Base-by-base conservation (phyloP, 2,329 filamentous ascomycete species). In the Diaporthe humulicola region DNA sequence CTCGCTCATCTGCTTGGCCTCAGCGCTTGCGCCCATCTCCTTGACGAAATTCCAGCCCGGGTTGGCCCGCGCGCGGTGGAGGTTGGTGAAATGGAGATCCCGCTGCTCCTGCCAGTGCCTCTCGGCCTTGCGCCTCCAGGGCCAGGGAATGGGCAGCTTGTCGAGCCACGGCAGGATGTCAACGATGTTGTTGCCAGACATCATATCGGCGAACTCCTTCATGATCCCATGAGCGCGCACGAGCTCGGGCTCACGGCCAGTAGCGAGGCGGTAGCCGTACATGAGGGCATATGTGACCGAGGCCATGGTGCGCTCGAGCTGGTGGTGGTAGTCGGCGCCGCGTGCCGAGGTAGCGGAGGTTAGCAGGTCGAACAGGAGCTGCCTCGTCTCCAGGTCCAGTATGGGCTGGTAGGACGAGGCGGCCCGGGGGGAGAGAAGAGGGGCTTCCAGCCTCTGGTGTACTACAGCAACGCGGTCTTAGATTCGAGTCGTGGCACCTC, bases 31-130 rank as follows among this genome's bases (percentile, higher is more conserved):
- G 57, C 19, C 56, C 52, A 74, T 71, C 28, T 74, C 57, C 38
- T 74, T 74, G 19, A 60, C 69, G 40, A 74, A 70, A 33, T 74
- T 74, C 72, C 72, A 74, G n/a, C 72, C 72, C 1, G 52, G 64
- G 33, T 45, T 42, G 50, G 6, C 50, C 30, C 48, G 40, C 2
- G 61, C 72, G 54, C 60, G 60, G 22, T 30, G 2, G n/a, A 74
- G 64, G 40, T 74, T 74, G n/a, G 38, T 25, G 50, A 60, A 4
- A 22, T 74, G 72, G 9, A 74, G 64, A n/a, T 70, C 72, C 61
- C 70, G 70, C 45, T 72, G 70, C n/a, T 72, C 70, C 33, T 33
- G 57, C 45, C 60, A 72, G 45, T 72, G 70, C 7, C 45, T 28
- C 57, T 72, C 70, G 33, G 70, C 70, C 42, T 17, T 61, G 42